These are phyloP conservation scores for Fusarium chuoi DNA, from an alignment of 2,329 filamentous ascomycete species.

Conservation along the genomic window DNA sequence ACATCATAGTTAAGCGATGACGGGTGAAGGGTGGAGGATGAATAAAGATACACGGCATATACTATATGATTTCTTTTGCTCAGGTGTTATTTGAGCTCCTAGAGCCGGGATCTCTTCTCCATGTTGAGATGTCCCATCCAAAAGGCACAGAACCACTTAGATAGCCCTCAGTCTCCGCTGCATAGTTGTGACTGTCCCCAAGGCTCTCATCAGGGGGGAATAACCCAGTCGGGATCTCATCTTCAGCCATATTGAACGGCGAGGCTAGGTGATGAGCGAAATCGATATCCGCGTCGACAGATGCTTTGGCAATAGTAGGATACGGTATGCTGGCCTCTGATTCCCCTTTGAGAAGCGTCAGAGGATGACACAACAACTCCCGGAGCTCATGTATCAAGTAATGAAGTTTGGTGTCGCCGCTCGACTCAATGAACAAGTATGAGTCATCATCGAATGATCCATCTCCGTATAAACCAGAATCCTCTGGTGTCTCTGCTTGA, in stretches of 20 bases:
- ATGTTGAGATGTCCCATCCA: background rate
- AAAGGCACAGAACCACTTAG: background rate
- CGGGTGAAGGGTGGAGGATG: accelerated
- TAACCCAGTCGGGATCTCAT: background rate
- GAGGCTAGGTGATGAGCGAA: background rate
- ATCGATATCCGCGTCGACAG: background rate
- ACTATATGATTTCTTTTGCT: background rate
- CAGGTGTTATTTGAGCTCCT: accelerated
- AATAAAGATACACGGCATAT: accelerated
- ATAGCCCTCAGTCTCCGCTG: background rate
- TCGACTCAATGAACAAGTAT: accelerated
- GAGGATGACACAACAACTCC: background rate
- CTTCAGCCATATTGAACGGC: background rate
- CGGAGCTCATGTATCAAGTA: background rate
- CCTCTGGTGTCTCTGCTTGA: accelerated
- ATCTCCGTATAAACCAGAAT: accelerated
- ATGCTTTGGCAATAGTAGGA: background rate
- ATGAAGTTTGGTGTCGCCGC: background rate
- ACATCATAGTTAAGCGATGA: background rate
- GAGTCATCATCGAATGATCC: accelerated
- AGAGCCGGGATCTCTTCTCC: background rate
- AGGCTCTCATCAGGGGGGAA: background rate
- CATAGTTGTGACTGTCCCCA: accelerated
- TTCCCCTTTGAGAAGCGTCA: accelerated
- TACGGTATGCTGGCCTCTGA: accelerated